Evolutionary conservation across 331 rosid species (phyloP).

Genomic region (Spiraea crenata): DNA sequence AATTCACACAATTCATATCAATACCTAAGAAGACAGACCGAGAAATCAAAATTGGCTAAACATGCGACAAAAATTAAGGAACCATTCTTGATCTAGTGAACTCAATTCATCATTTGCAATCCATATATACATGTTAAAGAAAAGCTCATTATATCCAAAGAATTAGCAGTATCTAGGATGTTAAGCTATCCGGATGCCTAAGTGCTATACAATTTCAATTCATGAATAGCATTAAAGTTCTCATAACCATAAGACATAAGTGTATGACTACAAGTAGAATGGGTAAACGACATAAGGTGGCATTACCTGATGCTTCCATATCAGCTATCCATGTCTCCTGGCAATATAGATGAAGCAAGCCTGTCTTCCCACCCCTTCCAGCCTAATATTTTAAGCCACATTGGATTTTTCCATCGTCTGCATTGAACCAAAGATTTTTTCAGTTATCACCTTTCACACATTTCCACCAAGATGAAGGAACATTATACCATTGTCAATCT

Average conservation of each 20-base stretch:
- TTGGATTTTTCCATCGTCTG: neutral
- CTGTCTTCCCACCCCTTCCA: neutral
- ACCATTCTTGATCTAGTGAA: no score
- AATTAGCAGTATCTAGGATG: neutral
- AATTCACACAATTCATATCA: no score
- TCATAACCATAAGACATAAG: neutral
- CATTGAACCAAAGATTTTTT: neutral
- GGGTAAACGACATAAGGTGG: neutral
- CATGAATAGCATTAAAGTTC: neutral
- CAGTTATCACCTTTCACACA: neutral
- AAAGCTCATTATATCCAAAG: no score
- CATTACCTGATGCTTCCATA: slow-evolving; percentile 7
- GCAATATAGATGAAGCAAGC: neutral
- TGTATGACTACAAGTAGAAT: neutral
- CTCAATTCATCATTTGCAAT: no score
- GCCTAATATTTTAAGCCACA: neutral
- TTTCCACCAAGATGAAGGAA: neutral
- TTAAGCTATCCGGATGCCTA: neutral
- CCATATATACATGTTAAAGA: no score
- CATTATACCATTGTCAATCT: neutral
- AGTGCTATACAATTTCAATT: neutral
- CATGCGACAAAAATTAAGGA: no score
- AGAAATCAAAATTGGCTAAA: no score
- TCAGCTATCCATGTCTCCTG: neutral
- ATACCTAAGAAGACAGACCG: no score